These are phyloP conservation scores for Harringtonia aguacate DNA, from an alignment of 2,329 filamentous ascomycete genomes.

Conservation along the genomic window DNA sequence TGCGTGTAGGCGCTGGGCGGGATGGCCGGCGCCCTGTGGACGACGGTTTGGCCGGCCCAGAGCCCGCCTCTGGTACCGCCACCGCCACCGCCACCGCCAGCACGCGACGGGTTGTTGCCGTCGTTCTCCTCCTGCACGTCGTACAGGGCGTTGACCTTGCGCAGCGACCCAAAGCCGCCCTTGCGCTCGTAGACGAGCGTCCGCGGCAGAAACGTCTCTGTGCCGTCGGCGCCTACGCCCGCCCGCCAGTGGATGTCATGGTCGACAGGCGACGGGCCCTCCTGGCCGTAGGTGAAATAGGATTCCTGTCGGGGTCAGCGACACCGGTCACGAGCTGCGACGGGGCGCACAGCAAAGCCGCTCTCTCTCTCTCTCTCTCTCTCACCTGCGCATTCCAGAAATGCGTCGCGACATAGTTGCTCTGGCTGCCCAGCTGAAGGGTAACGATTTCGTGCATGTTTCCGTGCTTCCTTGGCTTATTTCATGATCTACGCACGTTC, in stretches of 20 bases:
- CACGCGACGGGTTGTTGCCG: conserved; percentile 3
- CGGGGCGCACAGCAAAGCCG: no score
- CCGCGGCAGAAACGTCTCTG: conserved; percentile 85
- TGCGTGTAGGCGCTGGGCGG: conserved; percentile 65
- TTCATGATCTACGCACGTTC: no score
- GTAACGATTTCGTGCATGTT: conserved; percentile 91
- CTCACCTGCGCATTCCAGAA: conserved; percentile 91
- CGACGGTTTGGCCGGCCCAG: conserved; percentile 49
- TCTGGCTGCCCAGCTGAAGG: conserved; percentile 82
- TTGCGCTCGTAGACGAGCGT: conserved; percentile 94
- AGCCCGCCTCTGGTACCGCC: conserved; percentile 7
- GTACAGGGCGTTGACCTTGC: conserved; percentile 82
- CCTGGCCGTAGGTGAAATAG: conserved; percentile 79
- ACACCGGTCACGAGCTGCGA: no score
- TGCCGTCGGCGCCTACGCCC: conserved; percentile 70
- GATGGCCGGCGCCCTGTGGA: conserved; percentile 60
- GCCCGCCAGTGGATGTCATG: conserved; percentile 84
- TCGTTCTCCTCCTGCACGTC: conserved; percentile 34
- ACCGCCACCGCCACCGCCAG: no score
- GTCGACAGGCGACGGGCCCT: conserved; percentile 54
- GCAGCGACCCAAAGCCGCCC: conserved; percentile 79
- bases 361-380: no score
- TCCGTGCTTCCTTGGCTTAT: neutral
- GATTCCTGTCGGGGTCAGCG: conserved; percentile 58
- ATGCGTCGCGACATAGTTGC: conserved; percentile 88